Base-by-base conservation (phyloP, 305 asterid species). In the Fraxinus floribunda region DNA sequence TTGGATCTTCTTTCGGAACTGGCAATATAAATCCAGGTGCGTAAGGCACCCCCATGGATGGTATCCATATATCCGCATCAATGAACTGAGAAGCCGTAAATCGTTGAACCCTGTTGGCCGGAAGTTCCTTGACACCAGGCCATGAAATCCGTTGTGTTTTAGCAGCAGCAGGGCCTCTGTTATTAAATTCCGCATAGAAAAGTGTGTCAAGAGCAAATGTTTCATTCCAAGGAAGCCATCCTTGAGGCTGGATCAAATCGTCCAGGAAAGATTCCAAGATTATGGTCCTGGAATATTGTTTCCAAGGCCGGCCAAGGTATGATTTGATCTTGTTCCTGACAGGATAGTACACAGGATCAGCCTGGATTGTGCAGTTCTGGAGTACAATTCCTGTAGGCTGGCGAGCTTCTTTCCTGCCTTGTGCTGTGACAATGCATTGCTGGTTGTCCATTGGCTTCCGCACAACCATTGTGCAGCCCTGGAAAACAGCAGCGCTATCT, bases 281-380 rank as follows among this genome's bases (percentile, higher is more conserved):
- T 3, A 94, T 78, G 60, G 98, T 92, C 75, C 98, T 88, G 0
- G 98, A 94, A 32, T 30, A 94, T 77, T 91, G 90, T 75, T 93
- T 94, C 98, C 97, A 94, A 0, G 98, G 98, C 79, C 97, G 79
- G 9, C 93, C 98, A 0, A 94, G 90, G 80, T 89, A 94, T 0
- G 97, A 82, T 72, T 88, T 89, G 78, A 84, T n/a, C 36, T 79
- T 62, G 80, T 76, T 70, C 78, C 89, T 86, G 0, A 81, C 16
- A 0, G 90, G 90, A 4, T 77, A 79, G 1, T 86, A 88, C 8
- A 76, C 93, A 0, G 89, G 87, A 73, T 86, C 92, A 0, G 97
- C 92, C 52, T 82, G 78, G n/a, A 94, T 78, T 1, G 90, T 88
- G 89, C 98, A 93, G 85, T 94, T 94, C 38, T 94, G 98, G 44